Base-by-base conservation (phyloP, 805 yeast genomes). In the Metschnikowia noctiluminum region DNA sequence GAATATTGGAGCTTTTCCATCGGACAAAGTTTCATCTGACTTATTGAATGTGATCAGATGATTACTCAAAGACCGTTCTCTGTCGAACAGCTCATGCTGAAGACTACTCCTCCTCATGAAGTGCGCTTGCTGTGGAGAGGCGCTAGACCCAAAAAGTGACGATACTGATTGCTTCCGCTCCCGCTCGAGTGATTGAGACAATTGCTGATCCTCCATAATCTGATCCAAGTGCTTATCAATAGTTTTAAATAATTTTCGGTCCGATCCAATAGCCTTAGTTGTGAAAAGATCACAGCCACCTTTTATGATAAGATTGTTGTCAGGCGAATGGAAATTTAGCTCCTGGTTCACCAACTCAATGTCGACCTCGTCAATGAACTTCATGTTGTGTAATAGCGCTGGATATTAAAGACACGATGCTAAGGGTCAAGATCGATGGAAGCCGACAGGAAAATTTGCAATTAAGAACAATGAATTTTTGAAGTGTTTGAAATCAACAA, bases 251-350 rank as follows among this genome's bases (percentile, higher is more conserved):
- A 92, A 77, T 66, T 91, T 91, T 57, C 90, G 79, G 66, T 94
- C 99, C 1, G 92, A 78, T 1, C 94, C 89, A 26, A 91, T 89
- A 1, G 97, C 90, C 61, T 92, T 94, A 1, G 99, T 94, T 1
- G 98, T 88, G 62, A 89, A 94, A 42, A 94, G 77, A 62, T 94
- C 99, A 63, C 96, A 85, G 27, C 96, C 90, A 11, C 97, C 98
- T 48, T 80, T 79, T 36, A 94, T 82, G 41, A 72, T 69, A 27
- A 72, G 62, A 48, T 69, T 72, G 52, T 71, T 68, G 53, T 73
- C 77, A 28, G 64, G 73, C 13, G 76, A 66, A 42, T 70, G 73
- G 59, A 60, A 58, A 40, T 63, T 62, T 48, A 94, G 79, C 46
- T 89, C 87, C 61, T 90, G 95, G 62, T 90, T 90, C 35, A 94